These are phyloP conservation scores for Aurantiochytrium sp. DNA, from an alignment of 108 stramenopile genomes.

Conservation along the genomic window DNA sequence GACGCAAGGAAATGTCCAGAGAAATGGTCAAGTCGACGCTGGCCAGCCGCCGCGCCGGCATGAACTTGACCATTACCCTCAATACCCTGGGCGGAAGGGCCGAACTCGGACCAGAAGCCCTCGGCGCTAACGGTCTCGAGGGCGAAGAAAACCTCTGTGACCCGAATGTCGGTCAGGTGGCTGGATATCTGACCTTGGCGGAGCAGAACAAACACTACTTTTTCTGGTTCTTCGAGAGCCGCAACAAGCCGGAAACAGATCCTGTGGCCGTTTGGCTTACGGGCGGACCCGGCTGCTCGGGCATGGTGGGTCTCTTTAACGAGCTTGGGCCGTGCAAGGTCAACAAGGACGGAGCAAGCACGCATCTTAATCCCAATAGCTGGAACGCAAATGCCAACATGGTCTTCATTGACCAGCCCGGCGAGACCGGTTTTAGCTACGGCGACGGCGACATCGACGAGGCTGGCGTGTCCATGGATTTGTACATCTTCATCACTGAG, in stretches of 20 bases:
- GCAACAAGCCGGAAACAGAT: conserved; percentile 36
- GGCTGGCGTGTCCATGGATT: conserved; percentile 83
- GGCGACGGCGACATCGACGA: conserved; percentile 72
- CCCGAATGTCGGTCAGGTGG: background rate
- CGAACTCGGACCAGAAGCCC: background rate
- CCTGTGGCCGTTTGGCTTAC: conserved; percentile 88
- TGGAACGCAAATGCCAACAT: conserved; percentile 92
- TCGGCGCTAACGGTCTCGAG: background rate
- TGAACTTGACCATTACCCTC: background rate
- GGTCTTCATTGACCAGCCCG: conserved; percentile 76
- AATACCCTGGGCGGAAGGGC: background rate
- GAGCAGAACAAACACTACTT: conserved; percentile 76
- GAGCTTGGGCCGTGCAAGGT: conserved; percentile 92
- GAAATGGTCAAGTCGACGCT: background rate
- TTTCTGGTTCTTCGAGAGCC: conserved; percentile 83
- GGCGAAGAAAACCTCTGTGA: background rate
- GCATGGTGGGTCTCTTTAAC: conserved; percentile 71
- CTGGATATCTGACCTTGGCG: background rate
- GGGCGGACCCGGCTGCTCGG: conserved; percentile 78
- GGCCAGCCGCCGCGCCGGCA: background rate
- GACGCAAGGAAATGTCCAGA: background rate
- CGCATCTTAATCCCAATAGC: conserved; percentile 67
- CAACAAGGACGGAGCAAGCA: conserved; percentile 69
- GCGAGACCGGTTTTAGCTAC: conserved; percentile 89
- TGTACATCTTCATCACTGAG: conserved; percentile 83